Base-by-base conservation (phyloP, 768 basidiomycete species). In the Mycena filopes region DNA sequence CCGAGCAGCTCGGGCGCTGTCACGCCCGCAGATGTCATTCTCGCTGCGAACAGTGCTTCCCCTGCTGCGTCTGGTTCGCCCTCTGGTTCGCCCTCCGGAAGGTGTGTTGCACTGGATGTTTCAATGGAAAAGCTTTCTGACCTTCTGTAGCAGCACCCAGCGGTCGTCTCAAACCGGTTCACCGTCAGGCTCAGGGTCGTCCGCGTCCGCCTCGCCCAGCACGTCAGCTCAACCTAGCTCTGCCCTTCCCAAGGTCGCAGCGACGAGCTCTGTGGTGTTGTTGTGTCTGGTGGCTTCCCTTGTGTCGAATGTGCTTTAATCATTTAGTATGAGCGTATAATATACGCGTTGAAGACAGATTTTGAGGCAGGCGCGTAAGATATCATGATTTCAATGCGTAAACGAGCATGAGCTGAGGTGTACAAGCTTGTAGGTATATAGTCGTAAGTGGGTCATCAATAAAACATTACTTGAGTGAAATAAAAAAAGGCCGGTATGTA, bases 1-100 rank as follows among this genome's bases (percentile, higher is more conserved):
- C 66, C 72, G 26, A 70, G 78, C 73, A 68, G 79, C 48, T 51
- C 55, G 15, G 79, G 79, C 1, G 66, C 78, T 15, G 81, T 82
- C 7, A 63, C 70, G 23, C 49, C 65, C 18, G 70, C 67, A 1
- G 76, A 68, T 33, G 76, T 76, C 36, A 12, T 60, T 16, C 33
- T 42, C 43, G 38, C 26, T 20, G 28, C 8, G 28, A 28, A 28
- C 38, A 50, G 33, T 33, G 26, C 29, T 11, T 21, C 9, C 40
- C 33, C 59, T 3, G 38, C 49, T 9, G 48, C 11, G 21, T 23
- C 48, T 20, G 20, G 15, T 20, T 51, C 49, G 5, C 31, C 11
- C n/a, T 50, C 31, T 50, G 49, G 20, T 5, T 43, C 42, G n/a
- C 5, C 42, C 9, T 5, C 29, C 9, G 49, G 10, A 20, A 51